phyloP scores from a whole-genome alignment of 495 filamentous ascomycete genomes.

The Podospora pseudoanserina region DNA sequence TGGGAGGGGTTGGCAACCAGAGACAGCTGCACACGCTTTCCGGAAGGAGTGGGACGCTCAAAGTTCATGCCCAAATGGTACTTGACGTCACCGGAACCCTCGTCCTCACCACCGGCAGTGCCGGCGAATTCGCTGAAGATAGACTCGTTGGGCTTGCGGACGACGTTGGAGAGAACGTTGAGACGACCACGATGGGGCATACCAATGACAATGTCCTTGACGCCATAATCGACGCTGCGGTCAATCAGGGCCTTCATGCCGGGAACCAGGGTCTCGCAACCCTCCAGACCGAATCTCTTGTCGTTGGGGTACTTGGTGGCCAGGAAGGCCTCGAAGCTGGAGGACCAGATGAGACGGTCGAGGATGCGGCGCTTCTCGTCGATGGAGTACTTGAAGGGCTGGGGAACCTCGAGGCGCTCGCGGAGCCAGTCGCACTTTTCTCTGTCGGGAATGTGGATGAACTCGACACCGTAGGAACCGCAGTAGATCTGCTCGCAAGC shows the following conservation, averaged over 20 bases:
- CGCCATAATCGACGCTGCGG: slow-evolving; percentile 93
- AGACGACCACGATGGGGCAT: slow-evolving; percentile 99
- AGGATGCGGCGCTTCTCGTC: slow-evolving; percentile 97
- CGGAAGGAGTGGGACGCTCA: slow-evolving; percentile 94
- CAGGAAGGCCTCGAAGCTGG: slow-evolving; percentile 91
- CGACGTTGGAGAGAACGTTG: slow-evolving; percentile 97
- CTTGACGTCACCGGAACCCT: slow-evolving; percentile 98
- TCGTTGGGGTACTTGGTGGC: slow-evolving; percentile 98
- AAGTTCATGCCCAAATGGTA: slow-evolving; percentile 99
- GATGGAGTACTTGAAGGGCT: slow-evolving; percentile 90
- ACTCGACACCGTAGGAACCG: slow-evolving; percentile 93
- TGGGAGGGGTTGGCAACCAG: slow-evolving; percentile 98
- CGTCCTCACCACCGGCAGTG: slow-evolving; percentile 80
- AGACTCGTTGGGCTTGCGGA: slow-evolving; percentile 97
- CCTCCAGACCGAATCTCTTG: slow-evolving; percentile 97
- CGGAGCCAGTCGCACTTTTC: slow-evolving; percentile 98
- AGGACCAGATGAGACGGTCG: slow-evolving; percentile 96
- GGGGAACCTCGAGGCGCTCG: slow-evolving; percentile 87
- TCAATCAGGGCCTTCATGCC: slow-evolving; percentile 99
- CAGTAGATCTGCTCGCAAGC: slow-evolving; percentile 96
- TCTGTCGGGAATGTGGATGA: slow-evolving; percentile 96
- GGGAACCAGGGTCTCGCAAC: slow-evolving; percentile 91
- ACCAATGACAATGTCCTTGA: slow-evolving; percentile 98
- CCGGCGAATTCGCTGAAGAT: slow-evolving; percentile 98
- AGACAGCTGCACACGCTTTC: slow-evolving; percentile 96